A percentile compares a stretch with the other conserved stretches of the same genome.
Evolutionary conservation across 192 early-diverging fungal genomes (phyloP).

Genomic region (Umbelopsis sp.): DNA sequence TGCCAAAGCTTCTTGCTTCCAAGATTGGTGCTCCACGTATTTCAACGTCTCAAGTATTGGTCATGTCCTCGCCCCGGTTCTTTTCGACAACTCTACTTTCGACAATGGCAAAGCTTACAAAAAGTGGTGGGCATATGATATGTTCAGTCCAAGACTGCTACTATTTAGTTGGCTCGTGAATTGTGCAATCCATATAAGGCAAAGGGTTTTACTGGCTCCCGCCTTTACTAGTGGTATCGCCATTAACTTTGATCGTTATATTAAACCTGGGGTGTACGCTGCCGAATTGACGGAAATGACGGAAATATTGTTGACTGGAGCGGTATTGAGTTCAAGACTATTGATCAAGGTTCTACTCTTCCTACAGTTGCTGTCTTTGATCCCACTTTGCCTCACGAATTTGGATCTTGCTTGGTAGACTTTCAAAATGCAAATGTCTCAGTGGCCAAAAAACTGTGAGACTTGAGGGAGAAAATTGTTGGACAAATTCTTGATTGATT

Average conservation of each 20-base stretch:
- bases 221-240: constrained; percentile 6
- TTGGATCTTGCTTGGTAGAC: background rate
- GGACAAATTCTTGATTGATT: background rate
- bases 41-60: constrained; percentile 36
- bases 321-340: background rate
- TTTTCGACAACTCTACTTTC: constrained; percentile 8
- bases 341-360: background rate
- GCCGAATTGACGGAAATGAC: background rate
- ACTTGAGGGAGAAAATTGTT: too few species aligned
- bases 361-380: background rate
- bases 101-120: constrained; percentile 12
- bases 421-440: background rate
- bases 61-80: background rate
- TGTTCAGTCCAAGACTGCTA: constrained; percentile 51
- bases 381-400: background rate
- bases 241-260: background rate
- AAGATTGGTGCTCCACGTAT: constrained; percentile 35
- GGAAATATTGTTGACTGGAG: background rate
- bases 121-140: constrained; percentile 7
- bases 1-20: constrained; percentile 31
- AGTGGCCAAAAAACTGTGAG: background rate
- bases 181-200: background rate
- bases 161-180: constrained; percentile 48
- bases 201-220: constrained; percentile 5
- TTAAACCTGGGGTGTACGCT: background rate